Conservation (phyloP, 495 filamentous ascomycete genomes). For the Letharia columbiana region DNA sequence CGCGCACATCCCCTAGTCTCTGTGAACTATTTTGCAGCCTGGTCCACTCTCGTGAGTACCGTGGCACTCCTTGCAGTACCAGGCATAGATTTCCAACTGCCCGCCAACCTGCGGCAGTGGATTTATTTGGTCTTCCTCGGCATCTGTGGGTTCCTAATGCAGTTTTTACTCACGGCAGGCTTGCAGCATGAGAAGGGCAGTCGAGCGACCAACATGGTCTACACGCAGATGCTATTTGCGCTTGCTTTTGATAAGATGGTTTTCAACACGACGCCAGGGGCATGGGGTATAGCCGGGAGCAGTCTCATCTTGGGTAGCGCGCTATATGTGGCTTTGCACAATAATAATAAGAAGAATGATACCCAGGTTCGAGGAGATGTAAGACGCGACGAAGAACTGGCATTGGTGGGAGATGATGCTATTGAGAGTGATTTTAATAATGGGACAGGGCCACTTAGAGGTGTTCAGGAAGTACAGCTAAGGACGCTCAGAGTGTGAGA, state of each 20-base stretch:
- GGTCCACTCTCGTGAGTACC: conserved; percentile 57
- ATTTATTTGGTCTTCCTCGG: conserved; percentile 58
- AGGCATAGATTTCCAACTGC: conserved; percentile 50
- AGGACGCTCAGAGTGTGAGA: conserved; percentile 22
- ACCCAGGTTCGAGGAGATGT: not conserved
- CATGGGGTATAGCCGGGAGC: conserved; percentile 62
- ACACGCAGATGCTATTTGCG: conserved; percentile 89
- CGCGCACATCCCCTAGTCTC: conserved; percentile 76
- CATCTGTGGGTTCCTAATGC: conserved; percentile 72
- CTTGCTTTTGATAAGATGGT: conserved; percentile 71
- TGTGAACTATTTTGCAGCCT: conserved; percentile 76
- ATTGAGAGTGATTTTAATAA: not conserved
- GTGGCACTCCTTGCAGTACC: conserved; percentile 50
- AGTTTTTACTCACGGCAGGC: conserved; percentile 79
- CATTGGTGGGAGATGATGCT: conserved; percentile 11
- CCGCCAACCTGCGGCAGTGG: conserved; percentile 58
- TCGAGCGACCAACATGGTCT: conserved; percentile 80
- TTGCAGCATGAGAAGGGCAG: conserved; percentile 58
- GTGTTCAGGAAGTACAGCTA: conserved; percentile 24
- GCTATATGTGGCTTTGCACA: conserved; percentile 62
- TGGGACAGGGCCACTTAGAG: conserved; percentile 18
- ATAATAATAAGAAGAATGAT: conserved; percentile 13
- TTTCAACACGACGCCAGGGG: conserved; percentile 61
- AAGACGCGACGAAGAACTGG: conserved; percentile 16
- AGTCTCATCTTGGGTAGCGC: conserved; percentile 73